phyloP scores from a whole-genome alignment of 2,329 filamentous ascomycete species.

The Monilinia fructigena region DNA sequence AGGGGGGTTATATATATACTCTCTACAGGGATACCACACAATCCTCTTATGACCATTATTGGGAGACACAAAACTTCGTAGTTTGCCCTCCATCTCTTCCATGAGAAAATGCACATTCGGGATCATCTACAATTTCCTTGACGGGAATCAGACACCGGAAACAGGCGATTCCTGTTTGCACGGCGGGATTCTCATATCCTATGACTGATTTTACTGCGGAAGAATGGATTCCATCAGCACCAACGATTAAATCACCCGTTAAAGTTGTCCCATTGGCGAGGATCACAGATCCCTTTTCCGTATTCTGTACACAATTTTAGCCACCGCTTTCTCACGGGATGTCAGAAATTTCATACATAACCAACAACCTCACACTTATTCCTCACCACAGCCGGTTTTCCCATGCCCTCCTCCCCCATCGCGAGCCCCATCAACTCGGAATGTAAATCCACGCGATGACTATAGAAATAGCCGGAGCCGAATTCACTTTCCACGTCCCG shows the following conservation, averaged over 20 bases:
- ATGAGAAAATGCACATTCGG: conserved; percentile 40
- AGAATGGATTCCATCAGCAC: conserved; percentile 52
- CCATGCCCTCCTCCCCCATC: conserved; percentile 42
- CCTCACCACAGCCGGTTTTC: conserved; percentile 42
- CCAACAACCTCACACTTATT: conserved; percentile 44
- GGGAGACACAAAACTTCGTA: conserved; percentile 43
- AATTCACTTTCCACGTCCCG: conserved; percentile 25
- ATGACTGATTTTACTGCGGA: neutral
- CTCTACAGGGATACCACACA: conserved; percentile 50
- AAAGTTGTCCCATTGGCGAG: conserved; percentile 48
- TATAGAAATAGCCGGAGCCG: conserved; percentile 50
- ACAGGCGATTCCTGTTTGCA: conserved; percentile 28
- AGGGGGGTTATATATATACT: conserved; percentile 43
- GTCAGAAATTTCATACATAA: conserved; percentile 23
- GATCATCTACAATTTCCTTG: conserved; percentile 39
- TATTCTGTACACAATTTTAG: conserved; percentile 16
- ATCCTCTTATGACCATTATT: conserved; percentile 43
- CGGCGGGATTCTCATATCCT: conserved; percentile 7
- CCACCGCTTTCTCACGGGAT: neutral
- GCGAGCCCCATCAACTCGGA: conserved; percentile 51
- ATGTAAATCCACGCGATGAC: conserved; percentile 55
- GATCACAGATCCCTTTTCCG: conserved; percentile 42
- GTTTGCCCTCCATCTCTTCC: conserved; percentile 31
- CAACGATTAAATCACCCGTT: conserved; percentile 52
- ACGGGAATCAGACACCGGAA: conserved; percentile 33